Evolutionary conservation across 345 rosid species (phyloP).

Genomic region (Nasturtium officinale): DNA sequence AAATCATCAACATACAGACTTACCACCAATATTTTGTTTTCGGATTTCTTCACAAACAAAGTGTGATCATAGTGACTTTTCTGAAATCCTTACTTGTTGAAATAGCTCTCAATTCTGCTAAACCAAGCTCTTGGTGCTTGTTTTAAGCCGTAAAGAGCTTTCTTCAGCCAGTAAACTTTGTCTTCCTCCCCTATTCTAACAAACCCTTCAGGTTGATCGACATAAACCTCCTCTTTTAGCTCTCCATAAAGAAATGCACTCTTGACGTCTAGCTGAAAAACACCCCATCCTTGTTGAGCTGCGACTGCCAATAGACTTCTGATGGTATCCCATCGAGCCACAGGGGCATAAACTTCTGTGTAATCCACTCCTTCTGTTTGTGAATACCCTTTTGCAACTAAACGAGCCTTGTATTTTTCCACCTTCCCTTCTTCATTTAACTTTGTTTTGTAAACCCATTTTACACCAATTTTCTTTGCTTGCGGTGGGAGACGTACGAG

Average conservation of each 20-base stretch:
- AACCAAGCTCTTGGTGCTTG: background rate
- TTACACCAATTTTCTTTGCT: background rate
- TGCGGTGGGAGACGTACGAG: accelerated
- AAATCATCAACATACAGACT: background rate
- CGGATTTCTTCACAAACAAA: background rate
- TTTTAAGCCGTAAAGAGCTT: background rate
- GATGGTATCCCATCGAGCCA: background rate
- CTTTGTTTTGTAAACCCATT: background rate
- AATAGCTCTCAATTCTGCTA: background rate
- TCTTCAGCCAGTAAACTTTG: background rate
- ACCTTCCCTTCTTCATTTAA: background rate
- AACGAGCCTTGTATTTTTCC: background rate
- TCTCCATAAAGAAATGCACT: background rate
- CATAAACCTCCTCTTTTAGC: background rate
- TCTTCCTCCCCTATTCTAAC: background rate
- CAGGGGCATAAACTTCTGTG: background rate
- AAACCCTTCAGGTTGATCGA: background rate
- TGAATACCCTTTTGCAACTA: background rate
- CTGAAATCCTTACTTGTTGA: background rate
- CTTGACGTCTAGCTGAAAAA: background rate
- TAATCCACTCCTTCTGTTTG: background rate
- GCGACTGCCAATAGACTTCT: background rate
- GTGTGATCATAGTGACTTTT: background rate
- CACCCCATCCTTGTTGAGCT: background rate
- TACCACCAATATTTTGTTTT: background rate